These are phyloP conservation scores for Geotrichum fermentans DNA, from an alignment of 1,139 yeast species.

Conservation along the genomic window DNA sequence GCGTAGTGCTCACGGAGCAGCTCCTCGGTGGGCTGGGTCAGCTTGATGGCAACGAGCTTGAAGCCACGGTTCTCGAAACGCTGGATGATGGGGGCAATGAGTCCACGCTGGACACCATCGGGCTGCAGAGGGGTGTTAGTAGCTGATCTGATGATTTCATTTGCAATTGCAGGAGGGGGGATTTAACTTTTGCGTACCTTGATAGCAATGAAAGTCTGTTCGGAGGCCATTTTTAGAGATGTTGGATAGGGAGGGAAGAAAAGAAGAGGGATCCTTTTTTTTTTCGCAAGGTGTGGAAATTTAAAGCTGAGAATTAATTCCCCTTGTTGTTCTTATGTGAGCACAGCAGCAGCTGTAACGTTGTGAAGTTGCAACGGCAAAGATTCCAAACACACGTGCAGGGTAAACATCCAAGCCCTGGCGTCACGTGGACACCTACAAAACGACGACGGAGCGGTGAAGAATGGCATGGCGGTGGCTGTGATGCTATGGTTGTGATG, in stretches of 20 bases:
- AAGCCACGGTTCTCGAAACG: conserved; percentile 97
- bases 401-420: too few species aligned
- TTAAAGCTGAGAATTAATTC: too few species aligned
- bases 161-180: neutral
- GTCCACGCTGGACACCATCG: conserved; percentile 99
- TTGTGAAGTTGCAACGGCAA: too few species aligned
- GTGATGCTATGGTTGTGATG: too few species aligned
- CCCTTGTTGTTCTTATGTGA: too few species aligned
- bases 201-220: conserved; percentile 98
- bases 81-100: conserved; percentile 79
- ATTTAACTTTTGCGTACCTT: conserved; percentile 42
- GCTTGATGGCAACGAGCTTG: conserved; percentile 95
- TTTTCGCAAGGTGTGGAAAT: too few species aligned
- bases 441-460: too few species aligned
- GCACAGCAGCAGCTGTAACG: too few species aligned
- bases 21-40: conserved; percentile 79
- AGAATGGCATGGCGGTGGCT: too few species aligned
- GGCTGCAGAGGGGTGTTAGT: conserved; percentile 46
- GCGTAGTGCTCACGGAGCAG: conserved; percentile 91
- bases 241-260: neutral
- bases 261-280: conserved; percentile 3
- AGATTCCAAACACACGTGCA: too few species aligned
- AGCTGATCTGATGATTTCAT: neutral
- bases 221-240: conserved; percentile 47
- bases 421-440: too few species aligned